Evolutionary conservation across 2,329 filamentous ascomycete genomes (phyloP).

Genomic region (Raffaelea ambrosiae): DNA sequence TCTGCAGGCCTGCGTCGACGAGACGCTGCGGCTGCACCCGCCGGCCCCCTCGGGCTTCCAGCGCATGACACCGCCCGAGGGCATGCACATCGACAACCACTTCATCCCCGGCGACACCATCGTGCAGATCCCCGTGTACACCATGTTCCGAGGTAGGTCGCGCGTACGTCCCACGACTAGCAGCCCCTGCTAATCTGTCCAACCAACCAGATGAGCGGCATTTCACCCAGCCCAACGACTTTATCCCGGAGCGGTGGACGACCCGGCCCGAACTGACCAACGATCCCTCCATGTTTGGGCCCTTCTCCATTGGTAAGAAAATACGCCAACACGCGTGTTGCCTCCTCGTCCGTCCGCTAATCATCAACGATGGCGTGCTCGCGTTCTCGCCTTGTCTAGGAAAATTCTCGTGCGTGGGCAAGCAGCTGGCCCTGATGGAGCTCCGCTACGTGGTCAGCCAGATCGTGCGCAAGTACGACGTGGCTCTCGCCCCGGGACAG

Average conservation of each 20-base stretch:
- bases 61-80: constrained; percentile 27
- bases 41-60: constrained; percentile 25
- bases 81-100: constrained; percentile 22
- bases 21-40: constrained; percentile 17
- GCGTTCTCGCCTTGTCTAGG: too few relatives aligned
- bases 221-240: constrained; percentile 17
- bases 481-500: constrained; percentile 13
- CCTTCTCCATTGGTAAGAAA: constrained; percentile 18
- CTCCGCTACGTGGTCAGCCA: constrained; percentile 13
- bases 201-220: constrained; percentile 2
- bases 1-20: constrained; percentile 29
- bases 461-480: constrained; percentile 12
- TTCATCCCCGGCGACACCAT: constrained; percentile 15
- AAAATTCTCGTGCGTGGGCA: constrained; percentile 25
- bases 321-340: background rate
- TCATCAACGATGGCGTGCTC: too few relatives aligned
- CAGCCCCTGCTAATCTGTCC: background rate
- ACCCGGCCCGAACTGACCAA: constrained; percentile 19
- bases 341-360: background rate
- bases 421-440: constrained; percentile 26
- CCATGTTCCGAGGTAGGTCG: constrained; percentile 12
- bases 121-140: too few relatives aligned
- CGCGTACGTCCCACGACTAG: background rate
- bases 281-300: constrained; percentile 15
- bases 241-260: constrained; percentile 26